Evolutionary conservation across 2,329 filamentous ascomycete genomes (phyloP).

Genomic region (Coleophoma crateriformis): DNA sequence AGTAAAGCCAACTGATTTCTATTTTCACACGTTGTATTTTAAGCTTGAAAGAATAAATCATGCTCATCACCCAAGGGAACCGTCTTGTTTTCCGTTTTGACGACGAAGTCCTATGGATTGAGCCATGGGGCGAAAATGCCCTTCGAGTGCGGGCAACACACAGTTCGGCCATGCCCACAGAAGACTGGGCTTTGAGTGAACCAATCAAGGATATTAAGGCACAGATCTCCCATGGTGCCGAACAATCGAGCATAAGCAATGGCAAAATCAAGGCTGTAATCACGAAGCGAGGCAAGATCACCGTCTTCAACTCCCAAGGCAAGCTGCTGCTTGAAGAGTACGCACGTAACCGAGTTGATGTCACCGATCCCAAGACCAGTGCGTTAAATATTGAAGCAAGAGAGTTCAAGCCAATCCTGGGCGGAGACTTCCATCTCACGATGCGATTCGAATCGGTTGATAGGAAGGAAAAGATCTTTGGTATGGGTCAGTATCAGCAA

Average conservation of each 20-base stretch:
- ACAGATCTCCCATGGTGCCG: constrained; percentile 1
- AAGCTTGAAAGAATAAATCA: constrained; percentile 3
- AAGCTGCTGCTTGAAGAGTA: constrained; percentile 44
- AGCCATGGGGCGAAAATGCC: constrained; percentile 42
- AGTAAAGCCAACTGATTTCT: neutral
- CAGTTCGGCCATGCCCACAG: constrained; percentile 21
- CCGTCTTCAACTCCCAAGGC: constrained; percentile 35
- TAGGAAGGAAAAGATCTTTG: constrained; percentile 54
- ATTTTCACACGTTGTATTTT: neutral
- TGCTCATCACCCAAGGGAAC: constrained; percentile 18
- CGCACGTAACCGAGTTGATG: constrained; percentile 39
- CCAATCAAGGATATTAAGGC: neutral
- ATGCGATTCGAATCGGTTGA: constrained; percentile 51
- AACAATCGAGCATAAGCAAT: constrained; percentile 33
- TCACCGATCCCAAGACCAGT: constrained; percentile 42
- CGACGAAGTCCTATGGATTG: constrained; percentile 40
- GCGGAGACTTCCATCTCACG: constrained; percentile 49
- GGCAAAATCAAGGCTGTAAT: constrained; percentile 41
- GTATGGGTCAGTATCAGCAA: constrained; percentile 67
- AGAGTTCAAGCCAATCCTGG: constrained; percentile 41
- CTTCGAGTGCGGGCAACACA: constrained; percentile 42
- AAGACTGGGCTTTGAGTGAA: constrained; percentile 34
- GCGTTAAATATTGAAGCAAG: constrained; percentile 43
- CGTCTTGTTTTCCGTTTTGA: constrained; percentile 29
- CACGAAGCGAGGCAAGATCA: constrained; percentile 40